These are phyloP conservation scores for Suaeda aralocaspica DNA, from an alignment of 148 eudicot genomes.

Conservation along the genomic window DNA sequence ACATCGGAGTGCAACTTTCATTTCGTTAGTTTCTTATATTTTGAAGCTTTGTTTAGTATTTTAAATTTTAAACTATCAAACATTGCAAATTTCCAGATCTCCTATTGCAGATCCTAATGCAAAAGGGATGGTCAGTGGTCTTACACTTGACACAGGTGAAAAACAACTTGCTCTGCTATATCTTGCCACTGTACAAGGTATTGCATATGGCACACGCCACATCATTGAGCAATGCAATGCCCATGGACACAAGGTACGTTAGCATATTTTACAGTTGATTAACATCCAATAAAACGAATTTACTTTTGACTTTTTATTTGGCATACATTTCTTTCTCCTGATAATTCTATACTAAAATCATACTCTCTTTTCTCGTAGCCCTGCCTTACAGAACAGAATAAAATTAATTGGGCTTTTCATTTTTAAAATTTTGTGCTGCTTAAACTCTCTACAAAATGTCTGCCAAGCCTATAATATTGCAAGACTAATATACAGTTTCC, in stretches of 20 bases:
- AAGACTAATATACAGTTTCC: neutral
- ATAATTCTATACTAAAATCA: neutral
- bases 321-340: neutral
- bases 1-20: conserved; percentile 11
- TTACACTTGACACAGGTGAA: conserved; percentile 88
- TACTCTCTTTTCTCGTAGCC: no score
- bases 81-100: conserved; percentile 55
- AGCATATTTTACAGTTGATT: neutral
- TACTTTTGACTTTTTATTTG: neutral
- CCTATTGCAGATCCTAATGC: conserved; percentile 90
- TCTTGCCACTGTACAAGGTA: conserved; percentile 89
- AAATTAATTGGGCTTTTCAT: no score
- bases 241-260: conserved; percentile 85
- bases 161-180: conserved; percentile 82
- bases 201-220: conserved; percentile 97
- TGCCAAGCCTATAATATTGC: neutral
- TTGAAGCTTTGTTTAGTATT: neutral
- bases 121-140: conserved; percentile 83
- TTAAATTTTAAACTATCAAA: neutral
- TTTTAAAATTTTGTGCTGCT: no score
- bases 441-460: neutral
- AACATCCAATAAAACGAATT: neutral
- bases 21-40: neutral
- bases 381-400: no score
- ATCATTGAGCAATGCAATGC: conserved; percentile 95